A percentile compares a stretch with the other conserved stretches of the same genome.
phyloP scores from a whole-genome alignment of 176 grass and related monocot genomes.

The maize (Zea mays) region DNA sequence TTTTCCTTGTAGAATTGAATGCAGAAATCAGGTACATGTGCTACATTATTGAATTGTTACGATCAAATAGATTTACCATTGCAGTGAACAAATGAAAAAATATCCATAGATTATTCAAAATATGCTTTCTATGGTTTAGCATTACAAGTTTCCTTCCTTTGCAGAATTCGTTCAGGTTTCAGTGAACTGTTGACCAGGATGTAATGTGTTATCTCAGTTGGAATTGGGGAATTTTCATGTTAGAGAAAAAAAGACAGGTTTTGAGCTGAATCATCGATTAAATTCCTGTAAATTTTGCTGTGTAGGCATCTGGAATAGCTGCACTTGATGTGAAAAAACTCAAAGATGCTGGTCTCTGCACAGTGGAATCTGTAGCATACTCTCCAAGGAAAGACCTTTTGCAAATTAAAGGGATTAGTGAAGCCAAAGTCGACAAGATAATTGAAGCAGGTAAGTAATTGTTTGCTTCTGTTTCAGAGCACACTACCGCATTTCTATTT shows the following conservation, averaged over 20 bases:
- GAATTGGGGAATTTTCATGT: background rate
- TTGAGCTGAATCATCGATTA: background rate
- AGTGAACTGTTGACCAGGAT: slow-evolving; percentile 3
- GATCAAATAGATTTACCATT: background rate
- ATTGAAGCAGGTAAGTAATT: slow-evolving; percentile 75
- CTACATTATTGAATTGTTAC: background rate
- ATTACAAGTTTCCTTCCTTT: slow-evolving; percentile 8
- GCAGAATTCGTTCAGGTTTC: background rate
- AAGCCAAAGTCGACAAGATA: slow-evolving; percentile 96
- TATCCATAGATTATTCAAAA: background rate
- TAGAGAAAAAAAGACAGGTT: background rate
- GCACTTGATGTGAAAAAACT: slow-evolving; percentile 89
- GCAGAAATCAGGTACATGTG: background rate
- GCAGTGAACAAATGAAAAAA: background rate
- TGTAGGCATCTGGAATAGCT: slow-evolving; percentile 89
- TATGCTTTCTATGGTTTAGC: background rate
- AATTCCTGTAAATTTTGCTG: slow-evolving; percentile 33
- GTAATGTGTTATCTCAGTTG: background rate
- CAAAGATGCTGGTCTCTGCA: slow-evolving; percentile 90
- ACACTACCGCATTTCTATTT: slow-evolving; percentile 14
- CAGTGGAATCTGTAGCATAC: slow-evolving; percentile 80
- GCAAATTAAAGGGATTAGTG: slow-evolving; percentile 97
- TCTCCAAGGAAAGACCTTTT: slow-evolving; percentile 93
- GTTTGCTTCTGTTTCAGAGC: slow-evolving; percentile 15
- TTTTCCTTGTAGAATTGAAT: slow-evolving; percentile 12